A percentile compares a stretch with the other conserved stretches of the same genome.
These are phyloP conservation scores for Xylaria sp. DNA, from an alignment of 2,329 filamentous ascomycete species.

Conservation along the genomic window DNA sequence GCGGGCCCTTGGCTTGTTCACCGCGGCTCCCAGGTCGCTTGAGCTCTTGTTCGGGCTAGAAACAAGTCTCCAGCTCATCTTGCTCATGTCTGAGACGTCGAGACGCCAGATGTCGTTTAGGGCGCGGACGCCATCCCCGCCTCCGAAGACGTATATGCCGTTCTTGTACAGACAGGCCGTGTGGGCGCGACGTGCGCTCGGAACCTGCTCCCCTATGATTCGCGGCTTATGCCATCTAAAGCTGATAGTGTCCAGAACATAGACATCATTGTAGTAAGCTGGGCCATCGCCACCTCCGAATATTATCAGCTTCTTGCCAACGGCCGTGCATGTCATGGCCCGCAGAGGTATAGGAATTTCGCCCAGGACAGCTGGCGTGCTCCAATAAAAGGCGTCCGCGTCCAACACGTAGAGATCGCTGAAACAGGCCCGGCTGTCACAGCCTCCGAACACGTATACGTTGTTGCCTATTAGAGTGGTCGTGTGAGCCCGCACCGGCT, in stretches of 20 bases:
- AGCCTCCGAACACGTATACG: constrained; percentile 75
- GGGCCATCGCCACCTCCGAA: constrained; percentile 77
- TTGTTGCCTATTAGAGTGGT: constrained; percentile 73
- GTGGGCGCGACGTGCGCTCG: constrained; percentile 72
- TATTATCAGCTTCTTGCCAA: constrained; percentile 75
- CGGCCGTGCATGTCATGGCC: constrained; percentile 77
- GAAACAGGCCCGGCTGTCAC: constrained; percentile 73
- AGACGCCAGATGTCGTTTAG: constrained; percentile 79
- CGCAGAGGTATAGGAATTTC: constrained; percentile 72
- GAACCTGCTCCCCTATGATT: constrained; percentile 66
- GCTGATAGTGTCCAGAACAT: constrained; percentile 76
- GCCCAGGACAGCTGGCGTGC: constrained; percentile 70
- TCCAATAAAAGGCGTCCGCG: constrained; percentile 77
- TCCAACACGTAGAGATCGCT: constrained; percentile 76
- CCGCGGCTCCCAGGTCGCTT: constrained; percentile 31
- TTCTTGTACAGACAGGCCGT: constrained; percentile 78
- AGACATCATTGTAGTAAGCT: constrained; percentile 77
- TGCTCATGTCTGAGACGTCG: constrained; percentile 71
- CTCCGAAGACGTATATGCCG: constrained; percentile 77
- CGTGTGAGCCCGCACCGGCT: constrained; percentile 72
- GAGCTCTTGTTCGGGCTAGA: constrained; percentile 54
- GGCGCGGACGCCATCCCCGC: constrained; percentile 75
- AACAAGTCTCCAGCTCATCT: constrained; percentile 75
- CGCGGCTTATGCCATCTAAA: constrained; percentile 73
- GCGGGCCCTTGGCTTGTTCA: constrained; percentile 66